Conservation (phyloP, 1,139 yeast species). For the Geotrichum aggregatum region DNA sequence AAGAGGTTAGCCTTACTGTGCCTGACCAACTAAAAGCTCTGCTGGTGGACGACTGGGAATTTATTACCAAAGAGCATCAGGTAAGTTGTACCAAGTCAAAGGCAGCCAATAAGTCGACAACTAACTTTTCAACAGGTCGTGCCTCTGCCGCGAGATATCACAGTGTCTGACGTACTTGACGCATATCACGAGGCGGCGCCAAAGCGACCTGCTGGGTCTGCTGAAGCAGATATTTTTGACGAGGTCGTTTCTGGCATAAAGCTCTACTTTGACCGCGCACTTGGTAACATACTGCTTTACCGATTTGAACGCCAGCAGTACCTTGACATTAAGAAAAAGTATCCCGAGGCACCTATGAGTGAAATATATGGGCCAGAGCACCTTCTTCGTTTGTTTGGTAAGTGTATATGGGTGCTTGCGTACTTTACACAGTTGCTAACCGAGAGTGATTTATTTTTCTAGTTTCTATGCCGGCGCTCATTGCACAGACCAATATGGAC, state of each 20-base stretch:
- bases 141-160: conserved; percentile 53
- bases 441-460: too few relatives aligned
- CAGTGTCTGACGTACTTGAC: conserved; percentile 51
- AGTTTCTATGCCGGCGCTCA: conserved; percentile 75
- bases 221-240: conserved; percentile 51
- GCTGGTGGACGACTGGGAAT: conserved; percentile 91
- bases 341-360: conserved; percentile 40
- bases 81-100: too few relatives aligned
- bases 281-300: conserved; percentile 72
- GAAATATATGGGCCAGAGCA: conserved; percentile 74
- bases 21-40: conserved; percentile 65
- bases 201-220: background rate
- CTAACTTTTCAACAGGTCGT: too few relatives aligned
- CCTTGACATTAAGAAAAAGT: conserved; percentile 48
- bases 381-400: conserved; percentile 62
- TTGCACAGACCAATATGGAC: conserved; percentile 79
- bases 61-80: conserved; percentile 71
- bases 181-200: conserved; percentile 41
- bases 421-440: too few relatives aligned
- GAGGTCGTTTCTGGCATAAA: conserved; percentile 69
- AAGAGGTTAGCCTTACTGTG: conserved; percentile 53
- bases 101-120: too few relatives aligned
- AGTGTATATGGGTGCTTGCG: too few relatives aligned
- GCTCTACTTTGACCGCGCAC: conserved; percentile 70
- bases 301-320: conserved; percentile 83